These are phyloP conservation scores for Prunus mongolica DNA, from an alignment of 306 rosid species.

Conservation along the genomic window DNA sequence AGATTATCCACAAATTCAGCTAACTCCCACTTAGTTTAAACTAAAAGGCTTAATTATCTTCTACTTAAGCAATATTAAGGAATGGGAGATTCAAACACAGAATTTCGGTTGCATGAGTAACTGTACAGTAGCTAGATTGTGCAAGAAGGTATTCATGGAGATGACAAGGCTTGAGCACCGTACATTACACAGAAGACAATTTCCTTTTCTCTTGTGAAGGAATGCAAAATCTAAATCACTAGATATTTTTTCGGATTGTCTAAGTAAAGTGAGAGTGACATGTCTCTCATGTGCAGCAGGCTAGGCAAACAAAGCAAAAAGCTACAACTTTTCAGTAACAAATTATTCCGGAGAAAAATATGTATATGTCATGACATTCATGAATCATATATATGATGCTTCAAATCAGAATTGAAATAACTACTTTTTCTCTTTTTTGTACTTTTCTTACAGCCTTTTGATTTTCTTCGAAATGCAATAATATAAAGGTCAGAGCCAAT, in stretches of 20 bases:
- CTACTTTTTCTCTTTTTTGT: neutral
- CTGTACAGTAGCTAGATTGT: no score
- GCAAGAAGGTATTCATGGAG: neutral
- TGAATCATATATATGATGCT: neutral
- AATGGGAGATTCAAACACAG: no score
- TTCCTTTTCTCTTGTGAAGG: neutral
- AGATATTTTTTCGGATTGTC: conserved; percentile 10
- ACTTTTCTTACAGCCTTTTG: neutral
- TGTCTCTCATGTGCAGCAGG: conserved; percentile 1
- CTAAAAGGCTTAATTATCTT: no score
- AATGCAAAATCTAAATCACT: neutral
- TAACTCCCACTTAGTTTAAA: no score
- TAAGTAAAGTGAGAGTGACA: conserved; percentile 14
- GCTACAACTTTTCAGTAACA: neutral
- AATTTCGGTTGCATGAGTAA: no score
- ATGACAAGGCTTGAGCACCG: neutral
- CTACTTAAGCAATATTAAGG: no score
- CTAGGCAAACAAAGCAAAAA: neutral
- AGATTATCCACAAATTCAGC: no score
- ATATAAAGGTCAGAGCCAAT: neutral
- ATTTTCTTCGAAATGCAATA: neutral
- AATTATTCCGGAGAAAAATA: neutral
- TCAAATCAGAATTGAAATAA: conserved; percentile 9
- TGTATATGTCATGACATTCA: neutral
- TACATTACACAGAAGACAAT: neutral